phyloP scores from a whole-genome alignment of 2,329 filamentous ascomycete genomes.

The Bretziella fagacearum region DNA sequence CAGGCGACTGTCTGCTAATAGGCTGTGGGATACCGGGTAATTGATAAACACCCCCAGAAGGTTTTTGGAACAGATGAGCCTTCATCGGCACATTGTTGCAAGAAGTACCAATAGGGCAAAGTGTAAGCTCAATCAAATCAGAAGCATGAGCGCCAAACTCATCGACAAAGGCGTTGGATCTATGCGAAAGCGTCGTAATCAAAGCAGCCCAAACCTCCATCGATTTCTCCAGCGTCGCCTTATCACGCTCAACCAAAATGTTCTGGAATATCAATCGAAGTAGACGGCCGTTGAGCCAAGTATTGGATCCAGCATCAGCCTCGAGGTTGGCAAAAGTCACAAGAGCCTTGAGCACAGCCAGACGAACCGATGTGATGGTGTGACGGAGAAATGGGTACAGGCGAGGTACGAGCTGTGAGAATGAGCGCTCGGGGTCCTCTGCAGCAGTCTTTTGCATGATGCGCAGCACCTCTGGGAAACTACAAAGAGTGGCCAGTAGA shows the following conservation, averaged over 20 bases:
- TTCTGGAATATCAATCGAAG: conserved; percentile 88
- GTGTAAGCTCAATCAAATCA: conserved; percentile 65
- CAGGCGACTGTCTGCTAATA: conserved; percentile 20
- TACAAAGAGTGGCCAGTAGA: conserved; percentile 82
- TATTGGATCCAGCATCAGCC: conserved; percentile 44
- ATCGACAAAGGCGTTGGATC: conserved; percentile 45
- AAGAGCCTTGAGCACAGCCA: conserved; percentile 80
- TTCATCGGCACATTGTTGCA: conserved; percentile 90
- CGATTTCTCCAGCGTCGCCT: conserved; percentile 64
- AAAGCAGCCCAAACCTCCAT: conserved; percentile 75
- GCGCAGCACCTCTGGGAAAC: conserved; percentile 79
- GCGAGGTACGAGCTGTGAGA: conserved; percentile 78
- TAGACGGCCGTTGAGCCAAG: conserved; percentile 79
- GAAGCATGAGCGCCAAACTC: conserved; percentile 63
- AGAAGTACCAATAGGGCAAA: conserved; percentile 84
- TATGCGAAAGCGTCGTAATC: conserved; percentile 48
- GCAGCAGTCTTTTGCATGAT: conserved; percentile 86
- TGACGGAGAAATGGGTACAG: conserved; percentile 93
- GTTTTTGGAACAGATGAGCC: conserved; percentile 71
- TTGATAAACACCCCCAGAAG: conserved; percentile 72
- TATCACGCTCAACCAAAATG: conserved; percentile 79
- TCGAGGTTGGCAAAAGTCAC: conserved; percentile 85
- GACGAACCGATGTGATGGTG: conserved; percentile 88
- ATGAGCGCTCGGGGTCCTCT: conserved; percentile 71
- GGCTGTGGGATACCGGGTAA: conserved; percentile 20